These are phyloP conservation scores for Eutrema yunnanense DNA, from an alignment of 345 rosid genomes.

Conservation along the genomic window DNA sequence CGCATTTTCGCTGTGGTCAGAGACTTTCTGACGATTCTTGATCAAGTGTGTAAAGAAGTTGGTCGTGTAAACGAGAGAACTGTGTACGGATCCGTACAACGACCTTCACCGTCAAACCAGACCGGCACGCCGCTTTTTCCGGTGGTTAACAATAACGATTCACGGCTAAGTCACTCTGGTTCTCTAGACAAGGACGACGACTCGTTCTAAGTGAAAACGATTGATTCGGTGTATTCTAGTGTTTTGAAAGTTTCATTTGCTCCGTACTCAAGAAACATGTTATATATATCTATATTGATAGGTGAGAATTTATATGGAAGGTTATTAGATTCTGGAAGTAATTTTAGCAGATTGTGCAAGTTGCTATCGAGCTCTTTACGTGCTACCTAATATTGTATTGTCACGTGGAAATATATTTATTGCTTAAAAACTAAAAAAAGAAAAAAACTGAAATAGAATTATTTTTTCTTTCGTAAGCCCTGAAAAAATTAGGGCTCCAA, in stretches of 20 bases:
- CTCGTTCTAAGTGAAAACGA: conserved; percentile 9
- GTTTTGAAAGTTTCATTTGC: background rate
- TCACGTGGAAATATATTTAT: too few relatives aligned
- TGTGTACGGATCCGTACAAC: conserved; percentile 45
- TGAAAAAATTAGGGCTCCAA: too few relatives aligned
- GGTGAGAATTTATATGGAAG: conserved; percentile 16
- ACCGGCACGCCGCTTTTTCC: conserved; percentile 44
- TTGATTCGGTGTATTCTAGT: conserved; percentile 9
- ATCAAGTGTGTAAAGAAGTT: conserved; percentile 89
- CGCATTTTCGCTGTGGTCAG: conserved; percentile 75
- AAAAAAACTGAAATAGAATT: too few relatives aligned
- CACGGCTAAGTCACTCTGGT: conserved; percentile 28
- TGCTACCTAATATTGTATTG: background rate
- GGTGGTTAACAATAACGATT: conserved; percentile 18
- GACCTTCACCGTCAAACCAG: conserved; percentile 36
- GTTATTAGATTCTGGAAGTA: background rate
- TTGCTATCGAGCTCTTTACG: too few relatives aligned
- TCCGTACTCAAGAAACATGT: conserved; percentile 11
- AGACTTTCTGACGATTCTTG: conserved; percentile 81
- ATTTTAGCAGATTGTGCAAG: background rate
- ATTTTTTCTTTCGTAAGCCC: too few relatives aligned
- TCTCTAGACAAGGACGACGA: conserved; percentile 35
- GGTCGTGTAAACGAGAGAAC: conserved; percentile 82
- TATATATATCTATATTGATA: conserved; percentile 10
- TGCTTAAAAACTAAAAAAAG: too few relatives aligned